phyloP scores from a whole-genome alignment of 805 yeast genomes.

The Cyberlindnera japonica region DNA sequence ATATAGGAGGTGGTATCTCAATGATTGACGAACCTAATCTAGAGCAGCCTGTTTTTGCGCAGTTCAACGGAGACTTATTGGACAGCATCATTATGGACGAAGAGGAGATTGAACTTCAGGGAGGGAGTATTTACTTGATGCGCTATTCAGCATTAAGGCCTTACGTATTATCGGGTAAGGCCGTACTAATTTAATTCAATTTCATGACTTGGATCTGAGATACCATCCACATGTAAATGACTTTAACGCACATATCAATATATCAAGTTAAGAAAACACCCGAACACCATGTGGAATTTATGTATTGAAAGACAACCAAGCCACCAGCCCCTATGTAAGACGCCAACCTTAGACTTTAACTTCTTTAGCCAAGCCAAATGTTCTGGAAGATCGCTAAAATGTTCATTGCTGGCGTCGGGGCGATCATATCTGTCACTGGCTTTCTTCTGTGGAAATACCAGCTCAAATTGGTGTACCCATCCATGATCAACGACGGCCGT shows the following conservation, averaged over 20 bases:
- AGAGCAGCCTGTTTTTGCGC: constrained; percentile 72
- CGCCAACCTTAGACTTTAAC: too few species aligned
- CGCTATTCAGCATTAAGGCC: constrained; percentile 54
- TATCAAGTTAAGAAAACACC: too few species aligned
- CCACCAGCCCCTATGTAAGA: too few species aligned
- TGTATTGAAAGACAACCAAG: background rate
- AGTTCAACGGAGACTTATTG: constrained; percentile 40
- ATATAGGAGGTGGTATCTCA: constrained; percentile 56
- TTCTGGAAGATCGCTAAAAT: constrained; percentile 27
- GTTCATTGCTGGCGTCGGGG: constrained; percentile 40
- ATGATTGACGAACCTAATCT: constrained; percentile 83
- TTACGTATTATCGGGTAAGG: constrained; percentile 38
- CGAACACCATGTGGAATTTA: constrained; percentile 1
- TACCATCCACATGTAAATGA: too few species aligned
- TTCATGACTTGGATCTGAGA: too few species aligned
- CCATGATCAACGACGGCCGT: constrained; percentile 72
- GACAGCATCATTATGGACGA: constrained; percentile 43
- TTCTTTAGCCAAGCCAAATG: background rate
- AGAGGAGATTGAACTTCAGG: constrained; percentile 53
- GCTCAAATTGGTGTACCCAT: constrained; percentile 73
- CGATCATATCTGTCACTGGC: constrained; percentile 43
- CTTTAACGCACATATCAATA: too few species aligned
- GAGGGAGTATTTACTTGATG: constrained; percentile 72
- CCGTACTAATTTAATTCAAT: constrained; percentile 40
- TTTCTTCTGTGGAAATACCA: constrained; percentile 61